These are phyloP conservation scores for Dicorynia guianensis DNA, from an alignment of 306 rosid species.

Conservation along the genomic window DNA sequence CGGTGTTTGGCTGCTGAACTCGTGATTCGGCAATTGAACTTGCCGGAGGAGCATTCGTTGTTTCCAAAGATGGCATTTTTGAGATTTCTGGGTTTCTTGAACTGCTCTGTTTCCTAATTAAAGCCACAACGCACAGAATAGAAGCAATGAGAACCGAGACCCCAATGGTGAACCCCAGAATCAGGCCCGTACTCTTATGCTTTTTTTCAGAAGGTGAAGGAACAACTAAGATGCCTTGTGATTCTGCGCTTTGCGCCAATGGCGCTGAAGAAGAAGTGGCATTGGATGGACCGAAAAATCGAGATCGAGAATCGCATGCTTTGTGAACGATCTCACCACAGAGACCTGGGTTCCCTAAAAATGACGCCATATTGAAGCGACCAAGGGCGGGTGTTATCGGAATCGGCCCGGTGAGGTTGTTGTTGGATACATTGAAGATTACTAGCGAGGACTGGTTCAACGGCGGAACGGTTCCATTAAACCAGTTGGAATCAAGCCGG, in stretches of 20 bases:
- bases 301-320: conserved; percentile 56
- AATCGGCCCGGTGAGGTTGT: conserved; percentile 72
- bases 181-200: conserved; percentile 53
- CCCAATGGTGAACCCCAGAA: conserved; percentile 56
- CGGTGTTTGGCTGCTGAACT: conserved; percentile 18
- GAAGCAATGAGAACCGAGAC: conserved; percentile 45
- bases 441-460: conserved; percentile 64
- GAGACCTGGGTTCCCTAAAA: conserved; percentile 61
- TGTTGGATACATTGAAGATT: conserved; percentile 59
- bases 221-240: conserved; percentile 56
- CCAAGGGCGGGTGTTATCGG: conserved; percentile 61
- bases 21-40: conserved; percentile 3
- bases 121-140: conserved; percentile 39
- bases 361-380: conserved; percentile 57
- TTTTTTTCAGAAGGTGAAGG: conserved; percentile 46
- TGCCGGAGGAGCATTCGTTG: not conserved
- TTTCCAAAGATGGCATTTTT: conserved; percentile 21
- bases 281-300: conserved; percentile 63
- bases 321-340: conserved; percentile 77
- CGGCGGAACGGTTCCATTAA: conserved; percentile 68
- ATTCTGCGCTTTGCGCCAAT: conserved; percentile 56
- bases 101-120: conserved; percentile 41
- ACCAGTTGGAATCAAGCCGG: conserved; percentile 64
- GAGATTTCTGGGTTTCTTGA: conserved; percentile 13
- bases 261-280: conserved; percentile 51